A percentile compares a stretch with the other conserved stretches of the same genome.
Evolutionary conservation across 495 filamentous ascomycete species (phyloP).

Genomic region (Clavariopsis aquatica): DNA sequence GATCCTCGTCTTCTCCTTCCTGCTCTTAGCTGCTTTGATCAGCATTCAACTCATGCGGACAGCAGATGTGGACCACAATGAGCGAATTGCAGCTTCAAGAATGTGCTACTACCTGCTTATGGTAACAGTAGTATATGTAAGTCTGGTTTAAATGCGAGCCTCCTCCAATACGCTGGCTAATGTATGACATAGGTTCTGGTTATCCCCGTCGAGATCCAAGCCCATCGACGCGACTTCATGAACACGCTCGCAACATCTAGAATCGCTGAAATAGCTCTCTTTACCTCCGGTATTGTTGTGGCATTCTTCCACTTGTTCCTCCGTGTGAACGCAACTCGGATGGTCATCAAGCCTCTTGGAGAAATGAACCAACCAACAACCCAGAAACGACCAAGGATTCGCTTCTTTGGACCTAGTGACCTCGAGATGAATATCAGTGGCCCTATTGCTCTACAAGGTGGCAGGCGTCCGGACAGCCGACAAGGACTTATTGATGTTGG

Average conservation of each 20-base stretch:
- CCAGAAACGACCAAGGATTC: slow-evolving; percentile 31
- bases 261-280: slow-evolving; percentile 37
- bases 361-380: slow-evolving; percentile 8
- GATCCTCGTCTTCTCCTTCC: slow-evolving; percentile 26
- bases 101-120: slow-evolving; percentile 40
- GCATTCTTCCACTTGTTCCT: slow-evolving; percentile 40
- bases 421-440: slow-evolving; percentile 41
- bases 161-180: slow-evolving; percentile 3
- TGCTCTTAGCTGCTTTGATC: slow-evolving; percentile 31
- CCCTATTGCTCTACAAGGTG: slow-evolving; percentile 30
- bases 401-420: slow-evolving; percentile 39
- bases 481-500: slow-evolving; percentile 31
- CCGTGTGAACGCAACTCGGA: slow-evolving; percentile 37
- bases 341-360: slow-evolving; percentile 37
- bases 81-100: slow-evolving; percentile 40
- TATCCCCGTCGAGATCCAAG: slow-evolving; percentile 39
- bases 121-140: slow-evolving; percentile 32
- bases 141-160: neutral
- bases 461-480: slow-evolving; percentile 29
- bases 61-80: slow-evolving; percentile 35
- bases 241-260: slow-evolving; percentile 31
- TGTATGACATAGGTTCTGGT: slow-evolving; percentile 27
- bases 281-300: slow-evolving; percentile 33
- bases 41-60: slow-evolving; percentile 39
- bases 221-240: slow-evolving; percentile 29